Conservation (phyloP, 2,329 filamentous ascomycete genomes). For the Harringtonia lauricola region DNA sequence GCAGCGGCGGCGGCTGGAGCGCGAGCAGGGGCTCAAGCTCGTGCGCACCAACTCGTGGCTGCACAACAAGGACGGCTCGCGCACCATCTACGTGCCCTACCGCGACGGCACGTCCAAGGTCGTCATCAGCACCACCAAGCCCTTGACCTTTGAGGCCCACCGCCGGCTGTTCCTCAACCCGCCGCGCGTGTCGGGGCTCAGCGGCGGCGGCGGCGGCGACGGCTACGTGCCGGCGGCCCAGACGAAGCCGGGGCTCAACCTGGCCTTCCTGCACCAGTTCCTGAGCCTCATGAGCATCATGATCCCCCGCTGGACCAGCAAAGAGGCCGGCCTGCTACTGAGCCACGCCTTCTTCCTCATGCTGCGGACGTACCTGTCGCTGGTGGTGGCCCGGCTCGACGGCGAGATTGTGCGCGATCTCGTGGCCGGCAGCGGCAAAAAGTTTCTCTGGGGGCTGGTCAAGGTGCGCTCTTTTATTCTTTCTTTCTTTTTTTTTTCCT, state of each 20-base stretch:
- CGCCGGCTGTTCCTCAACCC: constrained; percentile 86
- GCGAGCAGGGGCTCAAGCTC: constrained; percentile 70
- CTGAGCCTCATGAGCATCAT: constrained; percentile 94
- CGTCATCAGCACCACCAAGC: constrained; percentile 79
- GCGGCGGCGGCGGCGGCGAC: constrained; percentile 60
- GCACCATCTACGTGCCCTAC: constrained; percentile 92
- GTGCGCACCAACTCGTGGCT: constrained; percentile 87
- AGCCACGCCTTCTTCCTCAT: constrained; percentile 86
- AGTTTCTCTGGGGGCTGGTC: constrained; percentile 76
- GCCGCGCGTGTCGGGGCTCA: constrained; percentile 68
- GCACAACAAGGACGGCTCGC: constrained; percentile 85
- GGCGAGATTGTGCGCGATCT: constrained; percentile 94
- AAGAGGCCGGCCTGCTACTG: constrained; percentile 81
- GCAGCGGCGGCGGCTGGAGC: constrained; percentile 61
- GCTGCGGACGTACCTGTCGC: constrained; percentile 83
- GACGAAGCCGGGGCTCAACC: constrained; percentile 86
- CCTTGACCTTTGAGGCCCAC: constrained; percentile 92
- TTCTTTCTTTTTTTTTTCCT: not conserved
- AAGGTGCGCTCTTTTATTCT: constrained; percentile 42
- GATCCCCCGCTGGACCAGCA: constrained; percentile 91
- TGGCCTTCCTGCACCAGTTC: constrained; percentile 95
- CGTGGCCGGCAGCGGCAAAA: constrained; percentile 84
- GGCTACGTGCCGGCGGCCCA: constrained; percentile 73
- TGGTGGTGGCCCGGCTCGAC: constrained; percentile 85
- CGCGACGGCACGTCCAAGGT: constrained; percentile 83